A percentile compares a stretch with the other conserved stretches of the same genome.
phyloP scores from a whole-genome alignment of 2,329 filamentous ascomycete genomes.

The Pyricularia sp. region DNA sequence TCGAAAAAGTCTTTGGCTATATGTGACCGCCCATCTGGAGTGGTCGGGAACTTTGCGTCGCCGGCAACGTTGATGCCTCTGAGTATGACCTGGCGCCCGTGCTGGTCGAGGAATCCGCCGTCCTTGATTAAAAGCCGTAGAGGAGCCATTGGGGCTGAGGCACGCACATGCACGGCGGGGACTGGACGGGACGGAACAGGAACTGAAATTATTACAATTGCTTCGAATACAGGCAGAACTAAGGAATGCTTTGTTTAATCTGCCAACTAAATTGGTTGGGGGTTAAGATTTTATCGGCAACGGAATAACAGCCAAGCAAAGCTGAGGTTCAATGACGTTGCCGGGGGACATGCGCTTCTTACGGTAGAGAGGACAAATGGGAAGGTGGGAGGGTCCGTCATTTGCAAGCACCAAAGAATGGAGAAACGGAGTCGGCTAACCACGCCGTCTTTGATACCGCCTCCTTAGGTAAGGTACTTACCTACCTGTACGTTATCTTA shows the following conservation, averaged over 20 bases:
- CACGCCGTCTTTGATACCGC: neutral
- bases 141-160: constrained; percentile 48
- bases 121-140: constrained; percentile 79
- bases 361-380: neutral
- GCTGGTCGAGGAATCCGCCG: constrained; percentile 68
- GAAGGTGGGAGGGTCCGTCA: neutral
- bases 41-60: constrained; percentile 81
- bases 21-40: constrained; percentile 75
- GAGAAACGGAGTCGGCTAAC: neutral
- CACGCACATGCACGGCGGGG: neutral
- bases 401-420: neutral
- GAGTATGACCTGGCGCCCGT: constrained; percentile 78
- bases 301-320: neutral
- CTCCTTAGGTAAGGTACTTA: neutral
- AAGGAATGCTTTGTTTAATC: neutral
- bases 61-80: constrained; percentile 91
- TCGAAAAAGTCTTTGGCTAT: constrained; percentile 75
- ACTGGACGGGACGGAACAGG: neutral
- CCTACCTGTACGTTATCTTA: too few species aligned
- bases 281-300: neutral
- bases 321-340: neutral
- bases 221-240: neutral
- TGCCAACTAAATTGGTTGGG: neutral
- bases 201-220: neutral
- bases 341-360: neutral